These are phyloP conservation scores for Eucalyptus polybractea DNA, from an alignment of 345 rosid species.

Conservation along the genomic window DNA sequence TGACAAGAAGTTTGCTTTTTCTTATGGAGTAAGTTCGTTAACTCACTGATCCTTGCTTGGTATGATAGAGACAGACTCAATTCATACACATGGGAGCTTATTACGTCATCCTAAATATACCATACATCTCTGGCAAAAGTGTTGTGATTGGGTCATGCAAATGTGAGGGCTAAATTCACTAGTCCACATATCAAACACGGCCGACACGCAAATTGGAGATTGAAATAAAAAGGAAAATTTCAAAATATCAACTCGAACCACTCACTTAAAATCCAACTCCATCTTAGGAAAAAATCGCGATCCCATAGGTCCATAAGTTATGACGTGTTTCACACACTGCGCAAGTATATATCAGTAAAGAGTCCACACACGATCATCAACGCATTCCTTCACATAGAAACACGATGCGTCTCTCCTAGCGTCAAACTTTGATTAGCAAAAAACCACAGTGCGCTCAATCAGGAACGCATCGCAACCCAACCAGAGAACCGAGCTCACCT, in stretches of 20 bases:
- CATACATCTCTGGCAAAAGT: not conserved
- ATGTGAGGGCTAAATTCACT: not conserved
- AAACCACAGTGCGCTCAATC: accelerated
- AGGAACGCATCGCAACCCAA: not conserved
- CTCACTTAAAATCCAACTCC: not conserved
- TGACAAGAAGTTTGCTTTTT: not conserved
- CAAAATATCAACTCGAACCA: not conserved
- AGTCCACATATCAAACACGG: not conserved
- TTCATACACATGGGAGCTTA: not conserved
- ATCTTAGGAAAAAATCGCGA: not conserved
- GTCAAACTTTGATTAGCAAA: not conserved
- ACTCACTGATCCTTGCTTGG: not conserved
- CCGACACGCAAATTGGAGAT: not conserved
- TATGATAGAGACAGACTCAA: not conserved
- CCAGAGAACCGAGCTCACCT: conserved; percentile 15
- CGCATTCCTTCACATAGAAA: not conserved
- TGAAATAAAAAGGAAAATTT: not conserved
- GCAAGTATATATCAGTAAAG: not conserved
- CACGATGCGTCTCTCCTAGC: not conserved
- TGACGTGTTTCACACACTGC: not conserved
- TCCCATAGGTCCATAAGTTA: not conserved
- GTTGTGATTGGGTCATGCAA: not conserved
- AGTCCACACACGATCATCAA: not conserved
- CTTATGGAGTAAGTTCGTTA: not conserved
- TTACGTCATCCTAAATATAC: not conserved